These are phyloP conservation scores for Coriaria nepalensis DNA, from an alignment of 306 rosid genomes.

Conservation along the genomic window DNA sequence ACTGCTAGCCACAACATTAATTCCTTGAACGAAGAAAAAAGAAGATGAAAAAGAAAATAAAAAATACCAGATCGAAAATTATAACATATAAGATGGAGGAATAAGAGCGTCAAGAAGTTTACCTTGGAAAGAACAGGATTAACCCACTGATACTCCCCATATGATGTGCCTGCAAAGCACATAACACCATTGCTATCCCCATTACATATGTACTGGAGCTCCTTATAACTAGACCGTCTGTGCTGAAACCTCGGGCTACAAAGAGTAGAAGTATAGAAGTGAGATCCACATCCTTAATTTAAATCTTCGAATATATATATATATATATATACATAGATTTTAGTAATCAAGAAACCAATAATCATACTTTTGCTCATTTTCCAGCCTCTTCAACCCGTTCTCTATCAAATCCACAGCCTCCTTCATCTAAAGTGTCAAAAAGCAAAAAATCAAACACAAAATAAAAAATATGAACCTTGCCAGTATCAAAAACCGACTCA, in stretches of 20 bases:
- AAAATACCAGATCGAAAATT: too few species aligned
- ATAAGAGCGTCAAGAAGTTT: constrained; percentile 1
- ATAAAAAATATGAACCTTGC: neutral
- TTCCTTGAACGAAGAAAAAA: constrained; percentile 27
- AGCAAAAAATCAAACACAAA: constrained; percentile 6
- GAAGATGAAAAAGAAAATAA: too few species aligned
- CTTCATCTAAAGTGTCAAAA: constrained; percentile 32
- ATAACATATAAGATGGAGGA: too few species aligned
- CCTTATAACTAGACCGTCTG: constrained; percentile 82
- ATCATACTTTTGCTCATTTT: constrained; percentile 49
- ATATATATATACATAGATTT: too few species aligned
- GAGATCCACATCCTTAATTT: neutral
- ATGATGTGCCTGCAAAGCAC: constrained; percentile 82
- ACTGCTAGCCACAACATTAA: constrained; percentile 60
- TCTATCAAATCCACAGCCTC: constrained; percentile 50
- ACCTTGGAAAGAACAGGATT: constrained; percentile 93
- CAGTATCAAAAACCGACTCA: neutral
- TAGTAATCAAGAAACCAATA: neutral
- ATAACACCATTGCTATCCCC: constrained; percentile 86
- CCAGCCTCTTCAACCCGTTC: constrained; percentile 29
- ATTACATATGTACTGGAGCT: constrained; percentile 74
- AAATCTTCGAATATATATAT: neutral
- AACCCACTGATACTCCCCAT: constrained; percentile 84
- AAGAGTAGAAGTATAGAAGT: constrained; percentile 9
- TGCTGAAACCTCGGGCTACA: constrained; percentile 61